Conservation (phyloP, 495 filamentous ascomycete species). For the Xylaria intraflava region DNA sequence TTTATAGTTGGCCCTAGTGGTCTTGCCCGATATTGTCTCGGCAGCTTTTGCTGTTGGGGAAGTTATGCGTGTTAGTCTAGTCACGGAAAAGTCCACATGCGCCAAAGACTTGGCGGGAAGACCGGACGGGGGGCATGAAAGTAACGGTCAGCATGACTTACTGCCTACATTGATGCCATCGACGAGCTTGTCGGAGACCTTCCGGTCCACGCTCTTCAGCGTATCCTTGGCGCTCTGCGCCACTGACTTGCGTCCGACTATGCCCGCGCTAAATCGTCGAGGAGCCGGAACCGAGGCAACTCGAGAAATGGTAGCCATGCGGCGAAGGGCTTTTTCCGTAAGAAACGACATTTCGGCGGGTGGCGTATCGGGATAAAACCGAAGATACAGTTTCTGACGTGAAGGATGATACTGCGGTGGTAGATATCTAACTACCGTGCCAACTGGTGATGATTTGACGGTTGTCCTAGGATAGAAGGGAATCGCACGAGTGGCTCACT, state of each 20-base stretch:
- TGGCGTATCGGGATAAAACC: no score
- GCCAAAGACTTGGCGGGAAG: no score
- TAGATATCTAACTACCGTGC: no score
- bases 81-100: no score
- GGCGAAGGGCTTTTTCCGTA: conserved; percentile 32
- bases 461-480: no score
- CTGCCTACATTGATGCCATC: conserved; percentile 48
- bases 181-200: conserved; percentile 49
- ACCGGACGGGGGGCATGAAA: not conserved
- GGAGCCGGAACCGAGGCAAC: conserved; percentile 22
- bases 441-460: no score
- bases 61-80: not conserved
- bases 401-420: no score
- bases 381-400: no score
- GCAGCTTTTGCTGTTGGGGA: conserved; percentile 35
- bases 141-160: conserved; percentile 22
- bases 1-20: conserved; percentile 27
- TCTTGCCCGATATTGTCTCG: conserved; percentile 36
- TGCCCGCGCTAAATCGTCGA: conserved; percentile 38
- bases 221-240: conserved; percentile 46
- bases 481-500: no score
- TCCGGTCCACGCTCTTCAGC: conserved; percentile 44
- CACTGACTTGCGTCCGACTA: conserved; percentile 35
- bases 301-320: conserved; percentile 31
- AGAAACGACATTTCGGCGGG: conserved; percentile 50